Conservation (phyloP, 306 rosid genomes). For the Ammopiptanthus mongolicus region DNA sequence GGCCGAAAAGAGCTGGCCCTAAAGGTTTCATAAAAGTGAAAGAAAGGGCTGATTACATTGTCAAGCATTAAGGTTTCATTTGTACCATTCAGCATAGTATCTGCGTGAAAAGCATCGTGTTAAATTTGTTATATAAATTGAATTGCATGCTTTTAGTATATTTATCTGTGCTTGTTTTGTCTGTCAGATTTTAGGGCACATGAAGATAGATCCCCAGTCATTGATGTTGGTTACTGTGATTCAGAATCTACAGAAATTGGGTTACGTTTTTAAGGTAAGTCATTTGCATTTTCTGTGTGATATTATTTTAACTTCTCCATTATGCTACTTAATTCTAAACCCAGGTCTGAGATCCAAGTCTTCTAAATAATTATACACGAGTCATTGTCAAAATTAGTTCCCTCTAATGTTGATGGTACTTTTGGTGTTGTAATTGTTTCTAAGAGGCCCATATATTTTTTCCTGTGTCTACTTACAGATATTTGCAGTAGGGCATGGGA, state of each 20-base stretch:
- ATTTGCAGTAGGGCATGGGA: constrained; percentile 66
- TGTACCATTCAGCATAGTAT: constrained; percentile 5
- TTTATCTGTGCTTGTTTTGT: constrained; percentile 23
- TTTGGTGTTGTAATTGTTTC: constrained; percentile 19
- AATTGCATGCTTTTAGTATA: constrained; percentile 1
- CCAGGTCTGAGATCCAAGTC: neutral
- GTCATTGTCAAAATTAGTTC: constrained; percentile 18
- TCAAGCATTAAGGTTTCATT: constrained; percentile 1
- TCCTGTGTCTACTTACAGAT: constrained; percentile 52
- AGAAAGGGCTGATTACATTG: neutral
- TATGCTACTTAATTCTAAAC: neutral
- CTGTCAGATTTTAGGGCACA: constrained; percentile 72
- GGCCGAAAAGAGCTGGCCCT: neutral
- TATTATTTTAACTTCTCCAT: constrained; percentile 2
- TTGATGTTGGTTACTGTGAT: constrained; percentile 72
- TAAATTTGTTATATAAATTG: neutral
- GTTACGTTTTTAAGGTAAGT: constrained; percentile 77
- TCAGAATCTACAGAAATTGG: constrained; percentile 74
- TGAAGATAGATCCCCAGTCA: constrained; percentile 67
- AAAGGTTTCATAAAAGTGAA: neutral
- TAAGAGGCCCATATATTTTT: constrained; percentile 22
- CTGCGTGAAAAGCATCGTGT: constrained; percentile 1
- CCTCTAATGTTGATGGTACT: constrained; percentile 5
- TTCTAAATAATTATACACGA: neutral
- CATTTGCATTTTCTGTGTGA: constrained; percentile 17